These are phyloP conservation scores for Aurifilum marmelostoma DNA, from an alignment of 2,329 filamentous ascomycete species.

Conservation along the genomic window DNA sequence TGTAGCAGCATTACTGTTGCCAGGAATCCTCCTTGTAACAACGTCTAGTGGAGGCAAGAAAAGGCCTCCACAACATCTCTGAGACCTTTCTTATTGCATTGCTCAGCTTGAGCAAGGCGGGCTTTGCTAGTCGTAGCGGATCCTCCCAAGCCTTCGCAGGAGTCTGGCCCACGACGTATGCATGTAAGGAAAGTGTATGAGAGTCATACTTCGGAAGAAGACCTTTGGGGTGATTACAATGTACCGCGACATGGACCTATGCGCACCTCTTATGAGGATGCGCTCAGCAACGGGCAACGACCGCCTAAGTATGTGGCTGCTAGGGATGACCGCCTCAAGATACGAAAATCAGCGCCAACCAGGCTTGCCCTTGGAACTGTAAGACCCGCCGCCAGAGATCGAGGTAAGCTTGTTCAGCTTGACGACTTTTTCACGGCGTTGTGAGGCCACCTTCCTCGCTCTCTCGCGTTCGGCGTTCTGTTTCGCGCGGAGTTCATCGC, in stretches of 20 bases:
- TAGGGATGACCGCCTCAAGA: neutral
- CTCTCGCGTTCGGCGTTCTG: conserved; percentile 53
- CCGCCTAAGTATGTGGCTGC: neutral
- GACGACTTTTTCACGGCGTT: conserved; percentile 67
- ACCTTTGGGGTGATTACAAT: neutral
- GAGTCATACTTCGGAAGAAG: neutral
- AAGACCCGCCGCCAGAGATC: conserved; percentile 53
- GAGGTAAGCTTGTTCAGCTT: conserved; percentile 66
- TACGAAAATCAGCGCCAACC: conserved; percentile 12
- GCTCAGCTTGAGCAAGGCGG: neutral
- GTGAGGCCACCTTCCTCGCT: conserved; percentile 56
- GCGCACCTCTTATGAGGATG: neutral
- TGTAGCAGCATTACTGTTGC: neutral
- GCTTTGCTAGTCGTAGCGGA: neutral
- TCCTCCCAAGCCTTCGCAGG: neutral
- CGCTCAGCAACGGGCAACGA: neutral
- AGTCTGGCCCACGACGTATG: neutral
- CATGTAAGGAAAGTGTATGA: neutral
- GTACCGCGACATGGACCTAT: neutral
- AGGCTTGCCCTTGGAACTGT: conserved; percentile 25
- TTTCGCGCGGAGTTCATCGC: conserved; percentile 35
- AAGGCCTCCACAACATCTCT: neutral
- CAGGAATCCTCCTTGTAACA: neutral
- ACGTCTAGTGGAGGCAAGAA: neutral
- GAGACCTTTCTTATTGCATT: neutral